Evolutionary conservation across 129 eudicot species (phyloP).

Genomic region (Pseudognaphalium luteoalbum): DNA sequence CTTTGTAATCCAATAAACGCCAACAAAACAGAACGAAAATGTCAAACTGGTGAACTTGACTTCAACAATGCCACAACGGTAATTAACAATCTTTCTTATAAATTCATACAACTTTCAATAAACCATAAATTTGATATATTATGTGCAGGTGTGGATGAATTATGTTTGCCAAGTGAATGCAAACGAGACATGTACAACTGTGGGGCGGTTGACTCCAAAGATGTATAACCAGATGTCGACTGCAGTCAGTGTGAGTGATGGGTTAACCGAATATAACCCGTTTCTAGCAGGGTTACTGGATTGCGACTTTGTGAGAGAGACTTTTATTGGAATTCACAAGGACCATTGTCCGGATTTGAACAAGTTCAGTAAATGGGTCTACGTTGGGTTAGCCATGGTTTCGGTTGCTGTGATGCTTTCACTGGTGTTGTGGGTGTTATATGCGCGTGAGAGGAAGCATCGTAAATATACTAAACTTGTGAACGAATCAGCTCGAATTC

Average conservation of each 20-base stretch:
- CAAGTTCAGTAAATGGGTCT: conserved; percentile 58
- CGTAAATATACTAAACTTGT: conserved; percentile 57
- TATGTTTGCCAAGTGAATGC: conserved; percentile 61
- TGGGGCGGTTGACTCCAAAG: conserved; percentile 69
- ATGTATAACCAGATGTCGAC: conserved; percentile 63
- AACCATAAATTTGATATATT: neutral
- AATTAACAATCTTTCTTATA: conserved; percentile 15
- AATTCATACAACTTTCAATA: neutral
- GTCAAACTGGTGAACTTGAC: conserved; percentile 58
- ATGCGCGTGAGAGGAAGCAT: conserved; percentile 67
- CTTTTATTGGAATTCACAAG: conserved; percentile 47
- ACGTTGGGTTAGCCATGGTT: conserved; percentile 63
- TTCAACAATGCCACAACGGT: conserved; percentile 70
- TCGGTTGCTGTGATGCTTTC: conserved; percentile 77
- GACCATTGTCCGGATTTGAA: conserved; percentile 64
- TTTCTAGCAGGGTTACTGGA: conserved; percentile 56
- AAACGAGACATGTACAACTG: conserved; percentile 53
- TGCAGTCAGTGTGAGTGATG: conserved; percentile 64
- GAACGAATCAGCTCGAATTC: conserved; percentile 34
- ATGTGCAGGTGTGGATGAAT: conserved; percentile 66
- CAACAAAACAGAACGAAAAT: conserved; percentile 54
- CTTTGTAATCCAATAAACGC: conserved; percentile 71
- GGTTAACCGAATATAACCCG: conserved; percentile 51
- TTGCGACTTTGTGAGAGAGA: conserved; percentile 67
- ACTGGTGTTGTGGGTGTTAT: conserved; percentile 68